Evolutionary conservation across 2,329 filamentous ascomycete species (phyloP).

Genomic region (Colletotrichum coccodes): DNA sequence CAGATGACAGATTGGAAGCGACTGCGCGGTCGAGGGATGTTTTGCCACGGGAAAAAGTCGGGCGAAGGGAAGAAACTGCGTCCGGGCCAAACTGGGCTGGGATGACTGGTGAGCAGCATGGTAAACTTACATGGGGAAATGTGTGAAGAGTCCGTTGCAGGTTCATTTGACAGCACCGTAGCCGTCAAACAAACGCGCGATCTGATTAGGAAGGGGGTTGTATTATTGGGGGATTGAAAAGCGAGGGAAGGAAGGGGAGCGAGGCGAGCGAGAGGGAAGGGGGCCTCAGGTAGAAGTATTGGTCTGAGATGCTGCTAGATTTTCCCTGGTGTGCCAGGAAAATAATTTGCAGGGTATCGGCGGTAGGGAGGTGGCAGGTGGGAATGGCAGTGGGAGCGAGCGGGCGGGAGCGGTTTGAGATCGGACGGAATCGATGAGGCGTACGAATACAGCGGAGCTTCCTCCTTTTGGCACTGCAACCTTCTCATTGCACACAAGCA

Average conservation of each 20-base stretch:
- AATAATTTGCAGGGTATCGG: not conserved
- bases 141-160: slow-evolving; percentile 77
- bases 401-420: slow-evolving; percentile 15
- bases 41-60: slow-evolving; percentile 23
- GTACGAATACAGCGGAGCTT: slow-evolving; percentile 11
- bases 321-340: slow-evolving; percentile 5
- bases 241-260: slow-evolving; percentile 1
- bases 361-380: slow-evolving; percentile 1
- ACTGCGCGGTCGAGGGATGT: not conserved
- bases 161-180: slow-evolving; percentile 94
- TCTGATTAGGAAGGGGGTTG: slow-evolving; percentile 26
- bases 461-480: not conserved
- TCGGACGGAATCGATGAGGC: slow-evolving; percentile 30
- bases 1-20: slow-evolving; percentile 14
- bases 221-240: slow-evolving; percentile 39
- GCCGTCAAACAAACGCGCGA: slow-evolving; percentile 94
- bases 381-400: not conserved
- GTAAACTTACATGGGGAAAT: slow-evolving; percentile 71
- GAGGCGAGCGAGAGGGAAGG: not conserved
- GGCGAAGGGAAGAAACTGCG: not conserved
- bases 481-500: no score
- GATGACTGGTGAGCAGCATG: not conserved
- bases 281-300: slow-evolving; percentile 31
- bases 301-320: slow-evolving; percentile 19
- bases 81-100: not conserved